Base-by-base conservation (phyloP, 176 grass and related monocot genomes). In the Coix lacrymajobi region DNA sequence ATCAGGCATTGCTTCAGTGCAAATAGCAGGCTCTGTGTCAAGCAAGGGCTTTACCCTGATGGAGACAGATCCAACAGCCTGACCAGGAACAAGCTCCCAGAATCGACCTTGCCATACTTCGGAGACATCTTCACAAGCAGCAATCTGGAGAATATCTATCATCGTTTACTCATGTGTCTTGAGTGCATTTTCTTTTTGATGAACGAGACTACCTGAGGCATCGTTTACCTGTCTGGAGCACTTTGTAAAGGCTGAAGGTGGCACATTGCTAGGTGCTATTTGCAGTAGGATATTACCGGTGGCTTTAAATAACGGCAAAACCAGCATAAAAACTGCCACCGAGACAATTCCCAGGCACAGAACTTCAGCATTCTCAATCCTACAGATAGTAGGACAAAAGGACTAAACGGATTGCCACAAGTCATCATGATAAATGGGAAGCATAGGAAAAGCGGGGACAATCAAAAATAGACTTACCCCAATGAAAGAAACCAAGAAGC, bases 281-380 rank as follows among this genome's bases (percentile, higher is more conserved):
- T 98, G 96, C 72, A 98, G 76, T 60, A 98, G 92, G 54, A 95
- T 77, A 69, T 83, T 92, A 19, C 92, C 96, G 31, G 85, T 88
- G 60, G 93, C 89, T 88, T 93, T 98, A 86, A 98, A 98, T 30
- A 98, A 74, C 24, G 96, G 96, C 87, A 95, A 77, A 62, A 95
- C 96, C 43, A 98, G 90, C 93, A 98, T 92, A 65, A 98, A 98
- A 49, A 98, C 82, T 62, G 91, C 86, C n/a, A 91, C 87, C 8
- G 96, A 98, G 86, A 98, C 96, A 28, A 98, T 94, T 31, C 96
- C 96, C 76, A 95, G 77, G 80, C 96, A 98, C 62, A 93, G 34
- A 38, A 95, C 91, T 78, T 98, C 96, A 41, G 96, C 96, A 88
- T 95, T 98, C 85, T 98, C 96, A 80, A 98, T 78, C 91, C 96